Evolutionary conservation across 140 eudicot species (phyloP).

Genomic region (Ambrosia hybrid): DNA sequence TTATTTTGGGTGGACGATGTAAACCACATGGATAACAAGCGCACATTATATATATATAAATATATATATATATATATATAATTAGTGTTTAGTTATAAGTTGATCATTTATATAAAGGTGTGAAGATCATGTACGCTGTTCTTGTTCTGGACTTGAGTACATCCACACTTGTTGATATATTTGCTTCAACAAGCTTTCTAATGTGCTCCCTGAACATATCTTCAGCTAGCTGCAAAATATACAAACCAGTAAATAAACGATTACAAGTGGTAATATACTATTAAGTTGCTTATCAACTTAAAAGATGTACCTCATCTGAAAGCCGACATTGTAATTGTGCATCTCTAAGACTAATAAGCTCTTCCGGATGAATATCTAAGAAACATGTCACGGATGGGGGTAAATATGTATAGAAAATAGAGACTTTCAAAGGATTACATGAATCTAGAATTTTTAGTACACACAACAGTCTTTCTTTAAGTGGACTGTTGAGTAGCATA

Average conservation of each 20-base stretch:
- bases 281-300: slow-evolving; percentile 1
- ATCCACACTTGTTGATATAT: slow-evolving; percentile 56
- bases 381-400: slow-evolving; percentile 21
- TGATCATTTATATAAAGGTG: not conserved
- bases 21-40: slow-evolving; percentile 5
- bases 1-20: not conserved
- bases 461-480: slow-evolving; percentile 9
- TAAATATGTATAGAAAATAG: slow-evolving; percentile 9
- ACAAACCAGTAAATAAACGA: slow-evolving; percentile 11
- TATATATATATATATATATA: not conserved
- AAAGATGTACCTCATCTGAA: slow-evolving; percentile 76
- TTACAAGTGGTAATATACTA: slow-evolving; percentile 3
- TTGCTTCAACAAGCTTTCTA: slow-evolving; percentile 81
- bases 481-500: slow-evolving; percentile 1
- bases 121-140: slow-evolving; percentile 56
- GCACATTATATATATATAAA: not conserved
- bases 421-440: slow-evolving; percentile 4
- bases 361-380: slow-evolving; percentile 64
- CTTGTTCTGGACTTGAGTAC: slow-evolving; percentile 72
- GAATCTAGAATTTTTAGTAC: not conserved
- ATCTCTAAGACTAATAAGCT: slow-evolving; percentile 75
- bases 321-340: slow-evolving; percentile 75
- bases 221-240: slow-evolving; percentile 74
- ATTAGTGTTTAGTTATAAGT: slow-evolving; percentile 1
- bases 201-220: slow-evolving; percentile 78